These are phyloP conservation scores for Lyophyllum semitale DNA, from an alignment of 768 basidiomycete species.

Conservation along the genomic window DNA sequence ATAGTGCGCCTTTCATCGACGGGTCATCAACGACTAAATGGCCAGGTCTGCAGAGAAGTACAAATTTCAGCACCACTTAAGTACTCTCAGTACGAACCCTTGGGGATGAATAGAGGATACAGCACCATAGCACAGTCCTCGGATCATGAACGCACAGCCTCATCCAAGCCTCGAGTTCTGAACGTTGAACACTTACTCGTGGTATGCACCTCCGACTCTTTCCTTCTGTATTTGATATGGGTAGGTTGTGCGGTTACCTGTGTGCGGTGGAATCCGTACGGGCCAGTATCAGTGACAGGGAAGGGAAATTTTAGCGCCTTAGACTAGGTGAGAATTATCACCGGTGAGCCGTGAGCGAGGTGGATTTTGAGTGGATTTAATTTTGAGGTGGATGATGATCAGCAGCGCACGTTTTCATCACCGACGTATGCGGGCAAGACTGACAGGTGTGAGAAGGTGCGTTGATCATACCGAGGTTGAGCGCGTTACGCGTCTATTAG, in stretches of 20 bases:
- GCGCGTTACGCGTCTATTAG: background rate
- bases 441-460: background rate
- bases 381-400: background rate
- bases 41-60: background rate
- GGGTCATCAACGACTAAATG: background rate
- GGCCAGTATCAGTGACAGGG: no score
- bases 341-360: no score
- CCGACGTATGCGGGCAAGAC: background rate
- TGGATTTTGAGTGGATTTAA: background rate
- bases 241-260: no score
- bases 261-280: background rate
- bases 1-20: constrained; percentile 24
- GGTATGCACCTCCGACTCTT: no score
- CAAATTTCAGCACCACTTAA: background rate
- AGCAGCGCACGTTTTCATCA: background rate
- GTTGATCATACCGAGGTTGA: background rate
- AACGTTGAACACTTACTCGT: no score
- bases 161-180: no score
- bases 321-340: background rate
- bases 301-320: no score
- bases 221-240: background rate
- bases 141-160: background rate
- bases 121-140: no score
- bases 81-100: background rate
- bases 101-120: no score